Percentiles rank a stretch among this genome's conserved stretches.
Evolutionary conservation across 768 basidiomycete genomes (phyloP).

Genomic region (Suillus bovinus): DNA sequence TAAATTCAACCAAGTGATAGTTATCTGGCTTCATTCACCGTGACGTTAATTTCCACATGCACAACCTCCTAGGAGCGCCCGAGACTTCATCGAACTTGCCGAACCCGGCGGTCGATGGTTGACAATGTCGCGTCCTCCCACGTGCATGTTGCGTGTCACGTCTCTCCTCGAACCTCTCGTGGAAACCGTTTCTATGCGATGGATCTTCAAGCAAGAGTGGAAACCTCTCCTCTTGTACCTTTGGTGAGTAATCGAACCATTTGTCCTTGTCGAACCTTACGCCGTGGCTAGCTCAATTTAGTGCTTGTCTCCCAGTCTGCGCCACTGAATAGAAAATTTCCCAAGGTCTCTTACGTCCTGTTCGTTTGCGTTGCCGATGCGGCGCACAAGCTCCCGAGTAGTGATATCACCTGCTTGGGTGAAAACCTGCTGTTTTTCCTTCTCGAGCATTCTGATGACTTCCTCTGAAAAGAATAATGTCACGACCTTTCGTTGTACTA

Average conservation of each 20-base stretch:
- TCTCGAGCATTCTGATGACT: background rate
- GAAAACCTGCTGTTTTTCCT: background rate
- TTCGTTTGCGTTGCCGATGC: constrained; percentile 1
- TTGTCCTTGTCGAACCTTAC: constrained; percentile 20
- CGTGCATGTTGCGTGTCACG: background rate
- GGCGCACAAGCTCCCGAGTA: constrained; percentile 7
- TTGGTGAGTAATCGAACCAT: constrained; percentile 22
- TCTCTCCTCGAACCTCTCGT: background rate
- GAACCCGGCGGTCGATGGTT: too few relatives aligned
- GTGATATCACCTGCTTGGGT: constrained; percentile 15
- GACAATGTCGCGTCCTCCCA: constrained; percentile 2
- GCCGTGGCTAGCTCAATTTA: background rate
- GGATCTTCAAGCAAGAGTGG: background rate
- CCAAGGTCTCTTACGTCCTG: constrained; percentile 9
- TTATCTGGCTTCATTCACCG: background rate
- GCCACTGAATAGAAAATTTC: constrained; percentile 21
- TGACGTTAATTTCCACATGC: background rate
- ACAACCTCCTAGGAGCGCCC: background rate
- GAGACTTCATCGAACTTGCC: too few relatives aligned
- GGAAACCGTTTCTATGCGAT: constrained; percentile 2
- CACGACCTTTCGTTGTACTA: background rate
- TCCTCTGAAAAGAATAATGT: background rate
- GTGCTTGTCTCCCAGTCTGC: background rate
- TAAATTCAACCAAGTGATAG: background rate
- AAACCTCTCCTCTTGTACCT: background rate